A percentile compares a stretch with the other conserved stretches of the same genome.
phyloP scores from a whole-genome alignment of 2,329 filamentous ascomycete genomes.

The Catunica adiposa region DNA sequence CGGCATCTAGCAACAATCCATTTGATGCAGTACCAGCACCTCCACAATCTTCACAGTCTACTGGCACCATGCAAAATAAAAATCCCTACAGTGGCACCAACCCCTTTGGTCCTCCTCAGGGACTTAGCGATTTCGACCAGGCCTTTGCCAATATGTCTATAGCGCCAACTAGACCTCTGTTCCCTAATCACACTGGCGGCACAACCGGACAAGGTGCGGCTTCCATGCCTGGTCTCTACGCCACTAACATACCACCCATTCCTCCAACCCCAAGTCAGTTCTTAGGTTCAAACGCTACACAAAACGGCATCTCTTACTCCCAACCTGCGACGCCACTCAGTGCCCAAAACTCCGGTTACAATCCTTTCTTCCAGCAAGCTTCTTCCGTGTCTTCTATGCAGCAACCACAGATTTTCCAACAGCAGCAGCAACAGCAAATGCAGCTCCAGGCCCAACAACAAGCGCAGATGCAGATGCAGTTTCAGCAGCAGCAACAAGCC shows the following conservation, averaged over 20 bases:
- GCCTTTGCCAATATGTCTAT: conserved; percentile 64
- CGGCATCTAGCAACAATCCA: conserved; percentile 42
- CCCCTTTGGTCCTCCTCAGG: conserved; percentile 44
- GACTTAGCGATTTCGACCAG: conserved; percentile 37
- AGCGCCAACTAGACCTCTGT: conserved; percentile 39
- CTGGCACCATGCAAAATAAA: conserved; percentile 41
- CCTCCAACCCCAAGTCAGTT: conserved; percentile 42
- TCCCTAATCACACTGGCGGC: conserved; percentile 61
- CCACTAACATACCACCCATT: conserved; percentile 46
- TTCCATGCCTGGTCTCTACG: conserved; percentile 5
- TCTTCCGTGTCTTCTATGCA: neutral
- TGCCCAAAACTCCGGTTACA: conserved; percentile 12
- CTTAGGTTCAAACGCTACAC: conserved; percentile 19
- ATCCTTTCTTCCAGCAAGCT: conserved; percentile 9
- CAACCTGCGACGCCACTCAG: conserved; percentile 9
- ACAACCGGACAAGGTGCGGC: conserved; percentile 25
- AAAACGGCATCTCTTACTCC: conserved; percentile 15
- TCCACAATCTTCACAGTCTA: conserved; percentile 49
- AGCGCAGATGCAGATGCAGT: conserved; percentile 28
- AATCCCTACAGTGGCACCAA: conserved; percentile 48
- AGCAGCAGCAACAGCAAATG: conserved; percentile 23
- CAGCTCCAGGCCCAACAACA: conserved; percentile 26
- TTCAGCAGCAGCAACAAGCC: conserved; percentile 3
- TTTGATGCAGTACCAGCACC: conserved; percentile 44
- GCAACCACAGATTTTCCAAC: neutral